Percentiles rank a stretch among this genome's conserved stretches.
Conservation (phyloP, 768 basidiomycete genomes). For the Auricularia sp. region DNA sequence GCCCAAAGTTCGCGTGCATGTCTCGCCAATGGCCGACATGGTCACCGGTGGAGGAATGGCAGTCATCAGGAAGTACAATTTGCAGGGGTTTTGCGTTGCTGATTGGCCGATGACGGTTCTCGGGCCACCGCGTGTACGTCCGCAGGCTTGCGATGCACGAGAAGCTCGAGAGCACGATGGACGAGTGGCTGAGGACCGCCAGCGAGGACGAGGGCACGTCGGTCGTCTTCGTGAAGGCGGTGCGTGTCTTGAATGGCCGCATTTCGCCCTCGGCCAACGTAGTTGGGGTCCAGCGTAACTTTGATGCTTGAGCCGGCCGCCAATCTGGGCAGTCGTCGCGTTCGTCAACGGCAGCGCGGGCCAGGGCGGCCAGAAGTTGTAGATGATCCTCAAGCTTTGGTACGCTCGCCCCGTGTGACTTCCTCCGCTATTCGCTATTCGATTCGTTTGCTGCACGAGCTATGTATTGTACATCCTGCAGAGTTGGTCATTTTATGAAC, state of each 20-base stretch:
- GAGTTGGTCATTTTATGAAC: too few relatives aligned
- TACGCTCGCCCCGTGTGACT: too few relatives aligned
- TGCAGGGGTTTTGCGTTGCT: too few relatives aligned
- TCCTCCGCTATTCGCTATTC: too few relatives aligned
- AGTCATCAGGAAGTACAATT: too few relatives aligned
- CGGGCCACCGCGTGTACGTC: not conserved
- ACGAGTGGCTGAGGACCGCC: not conserved
- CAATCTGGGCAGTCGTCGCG: not conserved
- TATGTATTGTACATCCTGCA: too few relatives aligned
- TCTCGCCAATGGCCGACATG: too few relatives aligned
- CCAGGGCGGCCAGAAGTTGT: not conserved
- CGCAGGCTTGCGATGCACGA: not conserved
- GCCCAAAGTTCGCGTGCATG: too few relatives aligned
- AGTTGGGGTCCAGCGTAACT: not conserved
- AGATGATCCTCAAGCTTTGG: not conserved
- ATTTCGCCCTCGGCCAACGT: too few relatives aligned
- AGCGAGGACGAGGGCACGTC: not conserved
- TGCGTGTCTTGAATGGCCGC: not conserved
- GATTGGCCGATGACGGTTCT: conserved; percentile 17
- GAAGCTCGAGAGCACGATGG: not conserved
- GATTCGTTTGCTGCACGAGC: too few relatives aligned
- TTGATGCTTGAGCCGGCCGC: not conserved
- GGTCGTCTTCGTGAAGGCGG: not conserved
- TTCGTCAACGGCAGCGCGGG: not conserved
- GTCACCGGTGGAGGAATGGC: too few relatives aligned